Evolutionary conservation across 176 grass and related monocot species (phyloP).

Genomic region (Chrysopogon serrulatus): DNA sequence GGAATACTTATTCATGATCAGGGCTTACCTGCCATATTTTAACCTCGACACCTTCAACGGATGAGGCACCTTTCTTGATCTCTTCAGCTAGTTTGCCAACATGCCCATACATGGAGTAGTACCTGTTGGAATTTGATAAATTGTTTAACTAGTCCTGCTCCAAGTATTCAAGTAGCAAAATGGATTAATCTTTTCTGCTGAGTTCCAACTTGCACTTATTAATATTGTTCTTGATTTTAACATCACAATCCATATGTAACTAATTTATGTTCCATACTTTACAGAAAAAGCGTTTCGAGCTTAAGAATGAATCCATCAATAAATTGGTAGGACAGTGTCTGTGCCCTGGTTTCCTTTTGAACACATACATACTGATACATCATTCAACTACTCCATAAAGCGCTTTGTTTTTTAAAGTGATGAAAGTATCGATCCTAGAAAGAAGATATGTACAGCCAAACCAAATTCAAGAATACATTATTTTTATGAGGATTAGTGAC

Average conservation of each 20-base stretch:
- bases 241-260: not conserved
- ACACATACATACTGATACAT: not conserved
- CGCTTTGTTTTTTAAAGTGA: not conserved
- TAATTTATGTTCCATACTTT: not conserved
- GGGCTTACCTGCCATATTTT: constrained; percentile 78
- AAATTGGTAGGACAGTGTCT: not conserved
- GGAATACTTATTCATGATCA: not conserved
- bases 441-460: not conserved
- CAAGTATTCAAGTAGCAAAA: not conserved
- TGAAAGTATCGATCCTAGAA: not conserved
- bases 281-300: not conserved
- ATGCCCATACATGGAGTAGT: constrained; percentile 91
- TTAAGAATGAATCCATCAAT: not conserved
- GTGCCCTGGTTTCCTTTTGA: not conserved
- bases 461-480: not conserved
- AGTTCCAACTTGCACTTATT: not conserved
- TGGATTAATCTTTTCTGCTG: not conserved
- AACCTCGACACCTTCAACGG: constrained; percentile 80
- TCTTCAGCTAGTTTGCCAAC: constrained; percentile 81
- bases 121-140: constrained; percentile 43
- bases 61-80: constrained; percentile 77
- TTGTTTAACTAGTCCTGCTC: not conserved
- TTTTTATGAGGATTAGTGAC: not conserved
- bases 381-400: constrained; percentile 16
- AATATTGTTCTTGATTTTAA: not conserved